Evolutionary conservation across 768 basidiomycete genomes (phyloP), one percentile per base, ranked within the genome.

Genomic region (Clitopilus passeckerianus): DNA sequence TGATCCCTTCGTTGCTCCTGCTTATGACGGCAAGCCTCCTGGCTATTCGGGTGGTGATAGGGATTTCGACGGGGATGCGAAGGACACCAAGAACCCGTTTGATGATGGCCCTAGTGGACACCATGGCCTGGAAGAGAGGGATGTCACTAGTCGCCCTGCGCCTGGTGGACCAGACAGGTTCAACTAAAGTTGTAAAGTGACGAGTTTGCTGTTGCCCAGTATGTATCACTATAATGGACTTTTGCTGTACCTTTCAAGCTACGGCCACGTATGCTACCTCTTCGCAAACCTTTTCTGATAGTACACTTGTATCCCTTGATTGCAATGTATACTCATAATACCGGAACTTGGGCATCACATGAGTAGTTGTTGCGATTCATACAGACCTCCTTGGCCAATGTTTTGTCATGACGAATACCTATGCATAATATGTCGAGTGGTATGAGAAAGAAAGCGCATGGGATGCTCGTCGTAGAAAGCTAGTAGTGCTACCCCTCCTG

Each of bases 41-140:
- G 78, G 75, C 6, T 86, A 86, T 64, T 65, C 65, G 6, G 68
- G 71, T n/a, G 76, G 72, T 14, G 73, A 73, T 61, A 64, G 65
- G 37, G 75, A 75, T 52, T 69, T 68, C 57, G 75, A 75, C 57
- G 76, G 76, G 53, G 82, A 84, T 58, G 73, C 27, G 20, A 59
- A 72, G 57, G 64, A 66, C 57, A 71, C 71, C 43, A 77, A 81
- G 35, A 80, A 86, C 60, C 84, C 85, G n/a, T 87, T 86, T 58
- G 70, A 78, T 53, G 82, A 85, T 64, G 81, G 76, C 44, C 79
- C 80, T 5, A 33, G 54, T 12, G 74, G 75, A 27, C 60, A 46
- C 18, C 58, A 35, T 57, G n/a, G 16, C 6, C 56, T 62, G 15
- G 64, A 63, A 58, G 82, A 81, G 60, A 73, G 77, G 57, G 81